Base-by-base conservation (phyloP, 805 yeast genomes). In the Barnettozyma wickerhamii region DNA sequence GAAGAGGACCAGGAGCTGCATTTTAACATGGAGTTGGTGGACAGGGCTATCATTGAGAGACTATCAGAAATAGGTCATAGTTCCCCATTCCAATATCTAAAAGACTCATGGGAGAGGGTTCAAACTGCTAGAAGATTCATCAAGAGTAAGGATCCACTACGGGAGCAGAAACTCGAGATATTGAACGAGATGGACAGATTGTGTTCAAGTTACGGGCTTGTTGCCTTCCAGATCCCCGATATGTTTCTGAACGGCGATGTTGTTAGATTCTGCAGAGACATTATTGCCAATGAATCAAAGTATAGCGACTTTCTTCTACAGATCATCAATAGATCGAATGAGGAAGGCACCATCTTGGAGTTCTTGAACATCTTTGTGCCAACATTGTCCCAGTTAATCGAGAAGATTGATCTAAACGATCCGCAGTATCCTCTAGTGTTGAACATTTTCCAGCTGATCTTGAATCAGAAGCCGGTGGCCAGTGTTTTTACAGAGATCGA, bases 221-320 rank as follows among this genome's bases (percentile, higher is more conserved):
- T 84, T 18, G 61, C 81, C 18, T 80, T 84, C 54, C 87, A 81
- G 58, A 74, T 79, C 3, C 81, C 84, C 9, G 90, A 81, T 41
- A 53, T 56, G 59, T 56, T 56, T 35, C 46, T 72, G 15, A 57
- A 60, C 26, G 48, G 52, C 1, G 45, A 56, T 7, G 44, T 66
- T 5, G 52, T 49, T 13, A 48, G 46, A 5, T 52, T 66, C 41
- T 41, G 63, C 9, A 47, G 43, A 31, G 62, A 58, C 33, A 59
- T 67, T 7, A 43, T 65, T 9, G 33, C 43, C 12, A 53, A 58
- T 24, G 56, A 56, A 30, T 59, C 56, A 35, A 36, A 44, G 12
- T 64, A 58, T 37, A 43, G 58, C 38, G 79, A 72, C 42, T 81
- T 80, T 45, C 57, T 88, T 40, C 59, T 69, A 4, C 82, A 77